Percentiles rank a stretch among this genome's conserved stretches.
These are phyloP conservation scores for Pulveroboletus sp. DNA, from an alignment of 768 basidiomycete genomes.

Conservation along the genomic window DNA sequence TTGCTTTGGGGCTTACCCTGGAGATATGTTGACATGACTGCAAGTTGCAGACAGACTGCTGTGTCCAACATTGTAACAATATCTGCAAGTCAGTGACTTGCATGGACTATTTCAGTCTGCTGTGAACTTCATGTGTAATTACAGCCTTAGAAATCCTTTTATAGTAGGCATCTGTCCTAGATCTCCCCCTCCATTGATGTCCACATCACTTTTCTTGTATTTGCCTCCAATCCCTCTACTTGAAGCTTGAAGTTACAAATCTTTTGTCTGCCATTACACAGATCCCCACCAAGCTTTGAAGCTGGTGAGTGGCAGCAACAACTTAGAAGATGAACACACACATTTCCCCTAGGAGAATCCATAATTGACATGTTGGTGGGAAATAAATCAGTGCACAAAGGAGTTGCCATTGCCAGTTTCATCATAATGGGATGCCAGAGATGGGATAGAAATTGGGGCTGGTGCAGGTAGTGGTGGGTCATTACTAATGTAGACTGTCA, in stretches of 20 bases:
- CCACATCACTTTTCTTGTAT: slow-evolving; percentile 72
- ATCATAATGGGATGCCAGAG: slow-evolving; percentile 28
- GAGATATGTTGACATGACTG: too few species aligned
- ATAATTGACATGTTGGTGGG: neutral
- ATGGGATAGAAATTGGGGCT: slow-evolving; percentile 29
- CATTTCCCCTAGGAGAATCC: slow-evolving; percentile 24
- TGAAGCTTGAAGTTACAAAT: slow-evolving; percentile 82
- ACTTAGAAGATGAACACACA: slow-evolving; percentile 23
- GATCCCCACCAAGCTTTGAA: slow-evolving; percentile 49
- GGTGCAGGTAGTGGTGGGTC: slow-evolving; percentile 18
- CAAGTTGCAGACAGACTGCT: too few species aligned
- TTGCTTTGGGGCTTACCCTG: too few species aligned
- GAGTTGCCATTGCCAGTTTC: slow-evolving; percentile 26
- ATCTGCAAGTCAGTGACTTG: too few species aligned
- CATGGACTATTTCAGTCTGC: too few species aligned
- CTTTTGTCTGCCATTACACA: slow-evolving; percentile 76
- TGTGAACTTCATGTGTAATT: too few species aligned
- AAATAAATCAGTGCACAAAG: slow-evolving; percentile 12
- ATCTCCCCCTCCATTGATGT: slow-evolving; percentile 41
- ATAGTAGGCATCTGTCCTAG: too few species aligned
- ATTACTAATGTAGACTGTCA: too few species aligned
- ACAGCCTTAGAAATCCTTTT: too few species aligned
- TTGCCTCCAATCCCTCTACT: slow-evolving; percentile 69
- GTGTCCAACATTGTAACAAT: too few species aligned
- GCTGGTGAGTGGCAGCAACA: neutral